Evolutionary conservation across 2,329 filamentous ascomycete genomes (phyloP).

Genomic region (Tolypocladium capitatum): DNA sequence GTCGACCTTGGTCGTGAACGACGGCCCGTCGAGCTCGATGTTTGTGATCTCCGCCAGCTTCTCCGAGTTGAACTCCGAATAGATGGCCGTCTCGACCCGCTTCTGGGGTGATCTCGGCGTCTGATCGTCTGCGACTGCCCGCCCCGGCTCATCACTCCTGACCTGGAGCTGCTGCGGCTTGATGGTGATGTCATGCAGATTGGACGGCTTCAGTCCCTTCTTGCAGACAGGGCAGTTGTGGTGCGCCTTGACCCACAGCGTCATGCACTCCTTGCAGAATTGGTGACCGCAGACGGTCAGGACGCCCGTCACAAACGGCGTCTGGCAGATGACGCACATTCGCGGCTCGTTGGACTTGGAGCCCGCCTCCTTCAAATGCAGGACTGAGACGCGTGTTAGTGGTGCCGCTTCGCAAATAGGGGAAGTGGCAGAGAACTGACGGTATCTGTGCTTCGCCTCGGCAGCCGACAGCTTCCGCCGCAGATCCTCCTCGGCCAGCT

Average conservation of each 20-base stretch:
- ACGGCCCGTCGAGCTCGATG: conserved; percentile 58
- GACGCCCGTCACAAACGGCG: conserved; percentile 61
- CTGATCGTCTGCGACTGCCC: conserved; percentile 1
- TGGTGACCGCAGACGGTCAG: conserved; percentile 83
- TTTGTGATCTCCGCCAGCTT: conserved; percentile 70
- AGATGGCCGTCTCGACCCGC: conserved; percentile 41
- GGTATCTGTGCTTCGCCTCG: conserved; percentile 64
- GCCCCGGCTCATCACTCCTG: conserved; percentile 23
- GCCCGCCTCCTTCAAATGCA: conserved; percentile 43
- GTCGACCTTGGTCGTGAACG: conserved; percentile 85
- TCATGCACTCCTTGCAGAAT: conserved; percentile 82
- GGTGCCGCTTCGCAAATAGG: conserved; percentile 1
- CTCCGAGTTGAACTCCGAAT: conserved; percentile 58
- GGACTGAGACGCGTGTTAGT: conserved; percentile 20
- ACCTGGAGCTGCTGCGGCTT: conserved; percentile 63
- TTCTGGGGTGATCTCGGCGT: conserved; percentile 3
- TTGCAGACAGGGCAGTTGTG: conserved; percentile 81
- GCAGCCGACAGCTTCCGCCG: conserved; percentile 45
- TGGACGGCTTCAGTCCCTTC: conserved; percentile 44
- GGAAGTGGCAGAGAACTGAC: conserved; percentile 23
- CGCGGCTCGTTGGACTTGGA: conserved; percentile 49
- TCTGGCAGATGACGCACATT: conserved; percentile 79
- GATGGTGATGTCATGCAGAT: conserved; percentile 76
- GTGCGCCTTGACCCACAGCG: conserved; percentile 61
- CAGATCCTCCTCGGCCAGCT: conserved; percentile 25